Evolutionary conservation across 1,139 yeast species (phyloP), one percentile per base, ranked within the genome.

Genomic region (Geotrichum histeridarum): DNA sequence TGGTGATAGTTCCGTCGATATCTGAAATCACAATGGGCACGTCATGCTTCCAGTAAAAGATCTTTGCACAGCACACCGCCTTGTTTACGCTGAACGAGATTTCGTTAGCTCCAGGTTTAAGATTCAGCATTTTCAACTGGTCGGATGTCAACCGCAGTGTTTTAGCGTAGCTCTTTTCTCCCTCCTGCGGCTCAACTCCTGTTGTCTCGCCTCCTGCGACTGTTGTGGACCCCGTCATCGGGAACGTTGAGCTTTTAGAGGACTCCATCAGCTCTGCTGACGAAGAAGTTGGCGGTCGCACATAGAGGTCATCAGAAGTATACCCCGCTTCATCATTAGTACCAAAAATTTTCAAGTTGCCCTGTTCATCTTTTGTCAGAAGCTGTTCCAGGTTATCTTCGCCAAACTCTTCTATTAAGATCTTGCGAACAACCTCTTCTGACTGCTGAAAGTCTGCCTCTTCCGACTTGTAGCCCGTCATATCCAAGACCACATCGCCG

Each of bases 1-100:
- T 90, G 31, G 99, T 94, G 61, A 94, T 94, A 1, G 99, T 94
- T 15, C 99, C 99, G 70, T 94, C 99, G 58, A 94, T 93, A 72
- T 94, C 99, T 8, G 97, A 89, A 42, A 93, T 93, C 4, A 94
- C 99, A 51, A 93, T 86, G 1, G 98, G 98, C 0, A 86, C 84
- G 56, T 82, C 77, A 61, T 85, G 78, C 61, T 83, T 83, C 99
- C 99, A 93, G 50, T 89, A 78, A 65, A 78, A 93, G 57, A 94
- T 75, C 61, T 85, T 81, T 0, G 96, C 83, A 9, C 76, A 75
- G 15, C 93, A 81, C 47, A 83, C 77, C 0, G 98, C 89, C 59
- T 82, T 84, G 39, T 96, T 95, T 43, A 91, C 90, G 48, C 86
- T 82, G 68, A 91, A 94, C 53, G 80, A 77, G 56, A 93, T 73